phyloP scores from a whole-genome alignment of 495 filamentous ascomycete genomes.

The Patellaria atrata region DNA sequence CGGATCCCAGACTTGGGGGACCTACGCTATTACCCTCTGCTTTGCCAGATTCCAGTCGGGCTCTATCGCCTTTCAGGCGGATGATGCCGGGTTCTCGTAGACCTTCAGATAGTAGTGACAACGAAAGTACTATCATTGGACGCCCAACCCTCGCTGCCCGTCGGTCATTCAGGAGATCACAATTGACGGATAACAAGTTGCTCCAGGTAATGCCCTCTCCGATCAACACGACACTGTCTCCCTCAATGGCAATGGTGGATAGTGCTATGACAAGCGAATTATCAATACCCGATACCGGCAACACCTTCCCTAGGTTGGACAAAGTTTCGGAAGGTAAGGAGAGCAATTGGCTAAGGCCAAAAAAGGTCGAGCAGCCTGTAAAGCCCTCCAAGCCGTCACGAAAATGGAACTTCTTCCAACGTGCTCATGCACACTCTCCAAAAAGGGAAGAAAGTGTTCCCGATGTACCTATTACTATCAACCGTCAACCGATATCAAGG shows the following conservation, averaged over 20 bases:
- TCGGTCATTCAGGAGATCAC: conserved; percentile 20
- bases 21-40: conserved; percentile 25
- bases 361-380: conserved; percentile 20
- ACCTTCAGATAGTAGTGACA: conserved; percentile 23
- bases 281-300: conserved; percentile 15
- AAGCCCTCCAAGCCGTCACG: conserved; percentile 28
- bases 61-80: conserved; percentile 12
- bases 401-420: conserved; percentile 77
- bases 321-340: conserved; percentile 27
- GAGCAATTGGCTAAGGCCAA: conserved; percentile 27
- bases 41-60: conserved; percentile 19
- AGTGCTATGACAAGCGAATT: conserved; percentile 20
- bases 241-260: conserved; percentile 21
- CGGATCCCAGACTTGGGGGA: conserved; percentile 4
- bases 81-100: conserved; percentile 8
- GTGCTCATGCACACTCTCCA: conserved; percentile 45
- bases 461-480: conserved; percentile 30
- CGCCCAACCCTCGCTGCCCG: conserved; percentile 21
- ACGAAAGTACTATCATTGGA: conserved; percentile 14
- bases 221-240: conserved; percentile 22
- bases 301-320: conserved; percentile 3
- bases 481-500: conserved; percentile 23
- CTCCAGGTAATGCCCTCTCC: conserved; percentile 12
- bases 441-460: conserved; percentile 26
- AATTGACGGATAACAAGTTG: conserved; percentile 11